Evolutionary conservation across 352 stramenopile species (phyloP).

Genomic region (Globisporangium canariense): DNA sequence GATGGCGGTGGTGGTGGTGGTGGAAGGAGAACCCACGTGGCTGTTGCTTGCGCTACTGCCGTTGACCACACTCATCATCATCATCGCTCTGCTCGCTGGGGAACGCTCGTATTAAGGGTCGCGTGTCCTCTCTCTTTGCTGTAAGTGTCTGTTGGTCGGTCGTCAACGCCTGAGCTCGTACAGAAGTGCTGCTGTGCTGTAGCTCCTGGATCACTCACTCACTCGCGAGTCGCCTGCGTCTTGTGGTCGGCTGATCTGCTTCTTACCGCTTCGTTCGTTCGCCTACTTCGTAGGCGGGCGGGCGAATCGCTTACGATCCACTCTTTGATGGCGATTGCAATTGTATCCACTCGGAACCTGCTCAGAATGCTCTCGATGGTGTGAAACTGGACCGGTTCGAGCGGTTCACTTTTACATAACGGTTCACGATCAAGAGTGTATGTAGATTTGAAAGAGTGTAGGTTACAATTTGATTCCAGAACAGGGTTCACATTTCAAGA

Average conservation of each 20-base stretch:
- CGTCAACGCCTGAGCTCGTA: background rate
- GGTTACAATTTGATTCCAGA: no score
- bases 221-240: background rate
- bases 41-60: constrained; percentile 24
- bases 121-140: background rate
- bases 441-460: no score
- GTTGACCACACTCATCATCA: constrained; percentile 28
- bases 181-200: background rate
- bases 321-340: no score
- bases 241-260: no score
- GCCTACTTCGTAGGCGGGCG: no score
- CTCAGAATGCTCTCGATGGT: constrained; percentile 3
- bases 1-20: constrained; percentile 25
- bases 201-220: background rate
- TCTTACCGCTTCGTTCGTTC: background rate
- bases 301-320: no score
- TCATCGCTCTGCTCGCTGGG: background rate
- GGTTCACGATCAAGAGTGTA: no score
- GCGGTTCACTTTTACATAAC: no score
- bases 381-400: background rate
- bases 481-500: no score
- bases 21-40: constrained; percentile 23
- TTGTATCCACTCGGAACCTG: constrained; percentile 1
- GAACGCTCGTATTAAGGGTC: background rate
- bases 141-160: background rate